Evolutionary conservation across 2,329 filamentous ascomycete species (phyloP).

Genomic region (Lachnellula suecica): DNA sequence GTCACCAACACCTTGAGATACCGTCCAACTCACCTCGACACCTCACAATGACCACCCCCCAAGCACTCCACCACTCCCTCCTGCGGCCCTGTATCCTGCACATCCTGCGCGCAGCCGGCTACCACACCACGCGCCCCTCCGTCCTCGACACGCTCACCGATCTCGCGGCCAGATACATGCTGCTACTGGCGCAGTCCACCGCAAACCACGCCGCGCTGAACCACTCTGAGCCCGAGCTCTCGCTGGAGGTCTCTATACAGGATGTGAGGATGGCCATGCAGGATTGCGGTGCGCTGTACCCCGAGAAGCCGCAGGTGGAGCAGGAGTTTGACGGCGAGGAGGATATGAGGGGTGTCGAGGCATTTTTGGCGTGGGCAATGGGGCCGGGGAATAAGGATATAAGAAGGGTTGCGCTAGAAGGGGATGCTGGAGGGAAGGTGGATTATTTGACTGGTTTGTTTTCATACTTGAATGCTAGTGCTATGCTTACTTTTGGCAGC

Average conservation of each 20-base stretch:
- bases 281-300: conserved; percentile 73
- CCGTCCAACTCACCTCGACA: conserved; percentile 3
- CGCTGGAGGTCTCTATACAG: conserved; percentile 62
- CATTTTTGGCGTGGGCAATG: conserved; percentile 76
- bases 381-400: conserved; percentile 78
- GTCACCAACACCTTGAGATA: conserved; percentile 18
- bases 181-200: conserved; percentile 70
- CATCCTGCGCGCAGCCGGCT: conserved; percentile 88
- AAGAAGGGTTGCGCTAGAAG: conserved; percentile 73
- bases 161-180: conserved; percentile 78
- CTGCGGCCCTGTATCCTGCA: conserved; percentile 86
- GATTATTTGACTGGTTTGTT: conserved; percentile 66
- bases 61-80: conserved; percentile 68
- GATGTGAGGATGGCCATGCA: conserved; percentile 86
- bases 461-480: background rate
- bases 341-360: conserved; percentile 74
- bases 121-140: conserved; percentile 76
- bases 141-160: conserved; percentile 89
- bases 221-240: conserved; percentile 65
- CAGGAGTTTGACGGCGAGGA: conserved; percentile 66
- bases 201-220: conserved; percentile 62
- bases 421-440: conserved; percentile 61
- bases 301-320: conserved; percentile 65
- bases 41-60: conserved; percentile 39
- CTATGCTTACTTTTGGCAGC: conserved; percentile 44